Evolutionary conservation across 345 rosid species (phyloP).

Genomic region (Lepidium sativum): DNA sequence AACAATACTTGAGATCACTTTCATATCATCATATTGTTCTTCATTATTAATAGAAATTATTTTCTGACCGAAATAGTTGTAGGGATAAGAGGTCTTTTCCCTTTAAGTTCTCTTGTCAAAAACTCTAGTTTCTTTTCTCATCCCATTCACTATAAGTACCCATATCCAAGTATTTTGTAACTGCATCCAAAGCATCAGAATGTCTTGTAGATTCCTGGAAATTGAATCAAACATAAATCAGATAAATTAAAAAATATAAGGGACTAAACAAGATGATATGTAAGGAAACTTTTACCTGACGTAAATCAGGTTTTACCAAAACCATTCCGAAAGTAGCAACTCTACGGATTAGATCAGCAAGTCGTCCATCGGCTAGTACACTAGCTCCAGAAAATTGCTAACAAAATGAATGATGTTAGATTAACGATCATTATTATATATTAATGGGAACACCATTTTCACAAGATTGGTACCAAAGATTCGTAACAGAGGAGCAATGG

Average conservation of each 20-base stretch:
- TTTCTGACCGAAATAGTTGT: conserved; percentile 56
- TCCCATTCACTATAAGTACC: conserved; percentile 86
- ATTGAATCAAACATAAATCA: neutral
- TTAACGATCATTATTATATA: neutral
- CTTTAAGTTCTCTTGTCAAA: conserved; percentile 75
- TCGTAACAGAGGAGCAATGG: conserved; percentile 84
- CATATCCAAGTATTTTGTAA: conserved; percentile 75
- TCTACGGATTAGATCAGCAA: conserved; percentile 88
- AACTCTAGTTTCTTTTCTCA: conserved; percentile 84
- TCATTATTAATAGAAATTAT: neutral
- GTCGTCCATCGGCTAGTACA: conserved; percentile 82
- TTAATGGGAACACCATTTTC: neutral
- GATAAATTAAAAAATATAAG: neutral
- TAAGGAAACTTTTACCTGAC: conserved; percentile 51
- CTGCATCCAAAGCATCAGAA: conserved; percentile 70
- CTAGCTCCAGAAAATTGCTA: conserved; percentile 91
- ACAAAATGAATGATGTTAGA: neutral
- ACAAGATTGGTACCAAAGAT: conserved; percentile 49
- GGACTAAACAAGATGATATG: neutral
- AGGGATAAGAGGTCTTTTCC: conserved; percentile 92
- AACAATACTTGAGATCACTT: neutral
- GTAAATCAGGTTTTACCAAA: conserved; percentile 92
- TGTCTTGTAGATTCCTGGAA: conserved; percentile 82
- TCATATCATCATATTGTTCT: neutral
- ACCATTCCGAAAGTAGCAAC: conserved; percentile 89